Evolutionary conservation across 441 rosid genomes (phyloP).

Genomic region (Omphalea diandra): DNA sequence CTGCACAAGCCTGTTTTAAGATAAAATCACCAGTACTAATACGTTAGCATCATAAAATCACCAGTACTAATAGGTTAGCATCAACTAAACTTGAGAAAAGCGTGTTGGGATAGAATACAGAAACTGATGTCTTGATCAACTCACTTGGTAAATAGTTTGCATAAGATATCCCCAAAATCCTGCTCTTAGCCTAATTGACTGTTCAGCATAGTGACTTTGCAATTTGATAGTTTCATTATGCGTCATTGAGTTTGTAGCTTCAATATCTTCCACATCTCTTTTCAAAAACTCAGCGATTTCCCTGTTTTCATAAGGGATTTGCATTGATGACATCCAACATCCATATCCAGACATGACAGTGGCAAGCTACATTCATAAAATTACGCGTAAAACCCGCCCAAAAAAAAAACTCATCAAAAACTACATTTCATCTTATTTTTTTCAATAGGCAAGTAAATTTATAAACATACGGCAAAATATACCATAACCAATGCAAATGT

Average conservation of each 20-base stretch:
- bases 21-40: no score
- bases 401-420: neutral
- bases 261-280: constrained; percentile 35
- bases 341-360: constrained; percentile 66
- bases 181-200: constrained; percentile 44
- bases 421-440: no score
- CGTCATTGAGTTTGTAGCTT: constrained; percentile 11
- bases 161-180: constrained; percentile 73
- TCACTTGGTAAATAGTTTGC: constrained; percentile 73
- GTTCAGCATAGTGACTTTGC: constrained; percentile 42
- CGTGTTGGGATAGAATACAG: neutral
- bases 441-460: no score
- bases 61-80: constrained; percentile 10
- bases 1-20: constrained; percentile 61
- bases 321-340: constrained; percentile 44
- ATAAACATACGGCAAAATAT: constrained; percentile 69
- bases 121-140: constrained; percentile 9
- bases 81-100: neutral
- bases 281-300: constrained; percentile 19
- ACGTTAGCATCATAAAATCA: constrained; percentile 13
- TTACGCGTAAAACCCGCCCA: neutral
- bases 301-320: constrained; percentile 25
- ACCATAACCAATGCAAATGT: constrained; percentile 66
- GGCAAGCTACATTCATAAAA: constrained; percentile 49
- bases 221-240: constrained; percentile 28